Evolutionary conservation across 345 rosid genomes (phyloP).

Genomic region (Acer yangbiense): DNA sequence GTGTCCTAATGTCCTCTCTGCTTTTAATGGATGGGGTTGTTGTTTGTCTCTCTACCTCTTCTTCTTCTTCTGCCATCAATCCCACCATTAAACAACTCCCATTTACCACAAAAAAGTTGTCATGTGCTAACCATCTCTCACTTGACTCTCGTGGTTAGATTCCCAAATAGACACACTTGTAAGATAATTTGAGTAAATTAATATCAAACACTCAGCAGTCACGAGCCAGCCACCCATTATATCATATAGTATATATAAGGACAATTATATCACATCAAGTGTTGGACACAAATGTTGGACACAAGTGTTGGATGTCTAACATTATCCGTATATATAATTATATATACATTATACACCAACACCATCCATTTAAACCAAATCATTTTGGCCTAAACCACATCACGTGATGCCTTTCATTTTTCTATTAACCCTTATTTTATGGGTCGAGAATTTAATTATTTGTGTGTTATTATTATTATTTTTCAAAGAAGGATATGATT

Average conservation of each 20-base stretch:
- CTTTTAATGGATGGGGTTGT: slow-evolving; percentile 20
- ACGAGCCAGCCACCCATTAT: slow-evolving; percentile 22
- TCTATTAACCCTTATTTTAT: neutral
- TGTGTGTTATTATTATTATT: neutral
- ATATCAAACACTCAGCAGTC: slow-evolving; percentile 12
- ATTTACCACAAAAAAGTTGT: slow-evolving; percentile 8
- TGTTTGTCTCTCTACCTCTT: slow-evolving; percentile 10
- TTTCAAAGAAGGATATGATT: neutral
- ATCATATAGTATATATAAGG: too few relatives aligned
- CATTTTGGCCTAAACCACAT: slow-evolving; percentile 20
- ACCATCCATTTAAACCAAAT: slow-evolving; percentile 16
- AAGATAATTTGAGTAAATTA: slow-evolving; percentile 21
- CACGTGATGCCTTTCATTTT: slow-evolving; percentile 27
- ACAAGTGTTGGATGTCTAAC: too few relatives aligned
- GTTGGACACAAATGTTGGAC: too few relatives aligned
- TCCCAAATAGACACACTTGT: slow-evolving; percentile 14
- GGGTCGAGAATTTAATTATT: slow-evolving; percentile 16
- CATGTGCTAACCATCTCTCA: slow-evolving; percentile 23
- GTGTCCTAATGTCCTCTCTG: neutral
- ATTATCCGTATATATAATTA: too few relatives aligned
- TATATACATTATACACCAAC: neutral
- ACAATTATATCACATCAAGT: too few relatives aligned
- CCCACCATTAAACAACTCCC: neutral
- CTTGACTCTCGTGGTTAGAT: slow-evolving; percentile 32
- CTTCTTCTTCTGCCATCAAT: neutral